Percentiles rank a stretch among this genome's conserved stretches.
Evolutionary conservation across 179 eudicot species (phyloP).

Genomic region (Beta macrorhiza): DNA sequence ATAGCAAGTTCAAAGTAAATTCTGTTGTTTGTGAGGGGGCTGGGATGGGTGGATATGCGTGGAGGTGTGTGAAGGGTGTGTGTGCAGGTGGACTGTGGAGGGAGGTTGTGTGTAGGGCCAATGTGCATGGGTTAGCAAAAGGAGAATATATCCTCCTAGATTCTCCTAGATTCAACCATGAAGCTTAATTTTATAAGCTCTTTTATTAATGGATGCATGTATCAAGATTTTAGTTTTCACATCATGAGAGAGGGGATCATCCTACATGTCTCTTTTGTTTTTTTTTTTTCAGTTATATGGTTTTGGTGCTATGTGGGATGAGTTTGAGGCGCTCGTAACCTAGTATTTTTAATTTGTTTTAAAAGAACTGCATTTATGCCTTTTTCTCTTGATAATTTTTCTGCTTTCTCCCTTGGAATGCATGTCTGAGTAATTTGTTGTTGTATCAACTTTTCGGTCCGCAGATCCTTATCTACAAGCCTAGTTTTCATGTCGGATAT

Average conservation of each 20-base stretch:
- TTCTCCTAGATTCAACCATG: too few relatives aligned
- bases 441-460: slow-evolving; percentile 12
- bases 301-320: background rate
- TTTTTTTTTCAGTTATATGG: background rate
- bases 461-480: slow-evolving; percentile 29
- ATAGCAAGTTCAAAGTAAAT: too few relatives aligned
- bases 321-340: too few relatives aligned
- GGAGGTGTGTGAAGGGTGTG: too few relatives aligned
- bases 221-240: slow-evolving; percentile 10
- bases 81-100: too few relatives aligned
- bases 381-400: background rate
- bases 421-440: slow-evolving; percentile 36
- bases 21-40: too few relatives aligned
- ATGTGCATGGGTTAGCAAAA: too few relatives aligned
- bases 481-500: slow-evolving; percentile 52
- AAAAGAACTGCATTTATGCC: background rate
- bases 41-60: too few relatives aligned
- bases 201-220: too few relatives aligned
- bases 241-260: slow-evolving; percentile 30
- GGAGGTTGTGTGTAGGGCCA: too few relatives aligned
- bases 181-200: too few relatives aligned
- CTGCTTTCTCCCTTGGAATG: background rate
- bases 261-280: slow-evolving; percentile 22
- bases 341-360: background rate
- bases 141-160: too few relatives aligned